Conservation (phyloP, 495 filamentous ascomycete genomes). For the Parathielavia hyrcaniae region DNA sequence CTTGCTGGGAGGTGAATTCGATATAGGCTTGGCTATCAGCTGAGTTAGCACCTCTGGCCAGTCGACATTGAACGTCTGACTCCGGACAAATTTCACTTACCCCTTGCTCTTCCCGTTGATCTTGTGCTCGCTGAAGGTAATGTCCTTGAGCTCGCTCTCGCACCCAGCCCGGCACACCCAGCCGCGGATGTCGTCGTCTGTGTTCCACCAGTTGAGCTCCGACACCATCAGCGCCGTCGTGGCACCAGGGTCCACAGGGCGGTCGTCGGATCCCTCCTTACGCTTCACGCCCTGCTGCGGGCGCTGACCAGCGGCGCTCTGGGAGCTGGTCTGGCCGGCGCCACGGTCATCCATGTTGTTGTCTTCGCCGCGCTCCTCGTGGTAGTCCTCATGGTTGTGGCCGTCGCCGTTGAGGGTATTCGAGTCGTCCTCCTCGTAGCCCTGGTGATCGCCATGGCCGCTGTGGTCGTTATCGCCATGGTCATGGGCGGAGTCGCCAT, state of each 20-base stretch:
- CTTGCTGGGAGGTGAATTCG: slow-evolving; percentile 76
- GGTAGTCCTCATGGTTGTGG: slow-evolving; percentile 33
- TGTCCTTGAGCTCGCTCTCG: slow-evolving; percentile 81
- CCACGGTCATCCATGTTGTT: slow-evolving; percentile 38
- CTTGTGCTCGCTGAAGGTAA: slow-evolving; percentile 96
- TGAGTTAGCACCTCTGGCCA: not conserved
- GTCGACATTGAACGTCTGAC: not conserved
- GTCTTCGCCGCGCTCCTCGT: slow-evolving; percentile 23
- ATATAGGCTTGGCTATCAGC: slow-evolving; percentile 78
- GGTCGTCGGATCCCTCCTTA: slow-evolving; percentile 67
- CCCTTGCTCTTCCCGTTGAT: slow-evolving; percentile 98
- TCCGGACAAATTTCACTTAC: slow-evolving; percentile 43
- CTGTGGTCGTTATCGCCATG: slow-evolving; percentile 32
- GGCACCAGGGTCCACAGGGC: slow-evolving; percentile 72
- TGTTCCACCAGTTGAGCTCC: slow-evolving; percentile 94
- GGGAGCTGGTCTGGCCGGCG: slow-evolving; percentile 32
- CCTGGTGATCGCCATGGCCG: slow-evolving; percentile 63
- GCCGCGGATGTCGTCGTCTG: slow-evolving; percentile 87
- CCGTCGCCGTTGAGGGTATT: slow-evolving; percentile 41
- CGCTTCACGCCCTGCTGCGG: slow-evolving; percentile 69
- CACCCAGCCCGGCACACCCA: slow-evolving; percentile 71
- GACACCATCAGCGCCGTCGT: slow-evolving; percentile 77
- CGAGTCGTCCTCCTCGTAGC: slow-evolving; percentile 43
- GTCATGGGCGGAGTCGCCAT: slow-evolving; percentile 66
- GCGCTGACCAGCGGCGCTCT: slow-evolving; percentile 25